Conservation (phyloP, 768 basidiomycete species). For the Rhodosporidiobolus odoratus region DNA sequence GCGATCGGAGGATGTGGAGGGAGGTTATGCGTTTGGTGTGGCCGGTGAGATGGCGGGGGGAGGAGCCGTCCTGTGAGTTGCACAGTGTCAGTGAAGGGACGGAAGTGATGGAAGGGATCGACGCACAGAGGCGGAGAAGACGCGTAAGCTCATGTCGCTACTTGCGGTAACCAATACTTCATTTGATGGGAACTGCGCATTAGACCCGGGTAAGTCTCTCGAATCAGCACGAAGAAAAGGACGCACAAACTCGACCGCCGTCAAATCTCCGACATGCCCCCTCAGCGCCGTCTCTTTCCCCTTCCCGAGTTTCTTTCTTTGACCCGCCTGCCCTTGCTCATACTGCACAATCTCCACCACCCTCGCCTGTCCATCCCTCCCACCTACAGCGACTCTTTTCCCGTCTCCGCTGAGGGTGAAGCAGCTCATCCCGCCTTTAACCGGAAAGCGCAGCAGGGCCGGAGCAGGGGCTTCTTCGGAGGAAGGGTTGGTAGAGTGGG, state of each 20-base stretch:
- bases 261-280: constrained; percentile 48
- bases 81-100: background rate
- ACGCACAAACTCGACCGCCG: constrained; percentile 44
- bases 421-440: constrained; percentile 10
- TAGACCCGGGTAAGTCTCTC: background rate
- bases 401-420: constrained; percentile 24
- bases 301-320: background rate
- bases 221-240: constrained; percentile 52
- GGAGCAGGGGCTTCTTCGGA: constrained; percentile 45
- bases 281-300: constrained; percentile 39
- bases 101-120: background rate
- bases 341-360: constrained; percentile 15
- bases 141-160: constrained; percentile 61
- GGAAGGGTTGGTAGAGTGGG: constrained; percentile 52
- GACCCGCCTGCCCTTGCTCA: background rate
- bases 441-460: constrained; percentile 25
- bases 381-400: constrained; percentile 20
- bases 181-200: constrained; percentile 64
- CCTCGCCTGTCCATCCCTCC: constrained; percentile 18
- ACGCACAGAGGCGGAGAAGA: constrained; percentile 58
- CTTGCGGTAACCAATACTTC: constrained; percentile 66
- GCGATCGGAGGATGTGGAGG: constrained; percentile 58
- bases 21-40: constrained; percentile 65
- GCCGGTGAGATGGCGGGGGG: constrained; percentile 61
- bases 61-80: constrained; percentile 46